Evolutionary conservation across 1,284 basidiomycete species (phyloP), one percentile per base, ranked within the genome.

Genomic region (Ustilago cynodontis): DNA sequence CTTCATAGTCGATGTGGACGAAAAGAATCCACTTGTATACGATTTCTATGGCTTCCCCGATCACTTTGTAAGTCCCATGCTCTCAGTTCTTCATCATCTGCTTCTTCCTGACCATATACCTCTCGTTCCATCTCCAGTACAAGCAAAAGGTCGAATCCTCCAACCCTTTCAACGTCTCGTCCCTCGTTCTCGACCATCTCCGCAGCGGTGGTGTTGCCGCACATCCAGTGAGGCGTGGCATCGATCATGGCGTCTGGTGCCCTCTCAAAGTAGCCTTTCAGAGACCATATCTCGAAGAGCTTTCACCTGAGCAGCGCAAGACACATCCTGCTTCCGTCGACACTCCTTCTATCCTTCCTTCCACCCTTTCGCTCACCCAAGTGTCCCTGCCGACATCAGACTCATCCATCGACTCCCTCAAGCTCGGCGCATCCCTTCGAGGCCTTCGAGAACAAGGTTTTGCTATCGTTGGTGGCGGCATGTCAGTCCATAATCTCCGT

Each of bases 161-260:
- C 11, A 78, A 84, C 45, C 70, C 83, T 0, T 33, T 64, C 45
- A 71, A 83, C 55, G 65, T 87, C 9, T 65, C 77, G 3, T 66
- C 75, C 28, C 76, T 86, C 26, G 79, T 86, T 26, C 49, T 63
- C 0, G 76, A 83, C 14, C 74, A 88, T 10, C 71, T 78, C n/a
- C 24, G 50, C 6, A 62, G 68, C 3, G 13, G 49, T 11, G 86
- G 85, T 1, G 55, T 76, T 8, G 39, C 52, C 3, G 73, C 57
- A 1, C 16, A 45, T 20, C 52, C 60, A 2, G 68, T 87, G 24
- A 52, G 69, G 18, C 79, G 88, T 8, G 88, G 88, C 0, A 74
- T 87, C 35, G 88, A 88, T 78, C 88, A 88, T 72, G 88, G 88
- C 53, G 84, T 88, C 11, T 88, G 66, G 86, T 87, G 88, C 13